phyloP scores from a whole-genome alignment of 306 rosid species.

The Glycine tomentella region DNA sequence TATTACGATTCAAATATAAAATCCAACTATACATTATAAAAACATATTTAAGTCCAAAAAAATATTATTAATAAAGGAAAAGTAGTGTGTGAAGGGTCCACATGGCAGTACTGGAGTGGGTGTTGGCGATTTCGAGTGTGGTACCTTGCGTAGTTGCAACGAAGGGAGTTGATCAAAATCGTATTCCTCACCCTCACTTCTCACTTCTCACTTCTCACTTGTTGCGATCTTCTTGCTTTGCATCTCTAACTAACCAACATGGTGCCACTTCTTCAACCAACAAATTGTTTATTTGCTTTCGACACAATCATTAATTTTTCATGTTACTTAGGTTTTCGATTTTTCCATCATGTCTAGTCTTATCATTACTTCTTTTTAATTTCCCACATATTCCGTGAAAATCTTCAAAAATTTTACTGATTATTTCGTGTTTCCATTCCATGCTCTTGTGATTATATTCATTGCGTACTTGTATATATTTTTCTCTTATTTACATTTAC shows the following conservation, averaged over 20 bases:
- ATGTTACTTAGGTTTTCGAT: neutral
- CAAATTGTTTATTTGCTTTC: neutral
- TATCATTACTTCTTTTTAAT: neutral
- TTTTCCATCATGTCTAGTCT: neutral
- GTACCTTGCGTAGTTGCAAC: neutral
- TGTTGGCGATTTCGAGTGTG: neutral
- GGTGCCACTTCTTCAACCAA: neutral
- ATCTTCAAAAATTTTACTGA: neutral
- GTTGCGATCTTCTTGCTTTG: neutral
- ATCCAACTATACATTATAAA: no score
- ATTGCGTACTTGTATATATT: neutral
- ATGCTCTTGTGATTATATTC: neutral
- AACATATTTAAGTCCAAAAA: no score
- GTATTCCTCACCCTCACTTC: neutral
- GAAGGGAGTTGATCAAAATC: neutral
- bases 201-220: neutral
- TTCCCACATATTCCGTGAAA: neutral
- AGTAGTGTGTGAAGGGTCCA: neutral
- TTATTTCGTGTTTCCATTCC: neutral
- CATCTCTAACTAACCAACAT: neutral
- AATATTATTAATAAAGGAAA: no score
- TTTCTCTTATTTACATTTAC: neutral
- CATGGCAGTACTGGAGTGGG: neutral
- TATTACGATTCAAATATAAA: no score
- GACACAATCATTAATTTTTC: neutral